phyloP scores from a whole-genome alignment of 768 basidiomycete genomes.

The Chalciporus pseudorubinellus region DNA sequence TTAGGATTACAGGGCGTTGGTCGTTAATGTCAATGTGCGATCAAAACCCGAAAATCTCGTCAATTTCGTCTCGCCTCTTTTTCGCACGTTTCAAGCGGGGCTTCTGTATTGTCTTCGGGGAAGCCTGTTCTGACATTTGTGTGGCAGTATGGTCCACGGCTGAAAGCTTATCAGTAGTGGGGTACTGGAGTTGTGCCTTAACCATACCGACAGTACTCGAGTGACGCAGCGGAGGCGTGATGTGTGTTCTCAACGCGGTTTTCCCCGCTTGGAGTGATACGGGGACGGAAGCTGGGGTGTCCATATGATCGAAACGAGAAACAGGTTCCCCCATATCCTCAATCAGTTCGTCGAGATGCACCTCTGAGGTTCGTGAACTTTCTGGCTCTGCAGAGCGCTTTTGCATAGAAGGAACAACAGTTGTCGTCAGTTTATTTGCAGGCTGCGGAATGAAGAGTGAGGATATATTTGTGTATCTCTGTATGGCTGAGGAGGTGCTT shows the following conservation, averaged over 20 bases:
- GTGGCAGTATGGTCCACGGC: not conserved
- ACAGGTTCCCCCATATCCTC: conserved; percentile 20
- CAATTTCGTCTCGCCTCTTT: conserved; percentile 26
- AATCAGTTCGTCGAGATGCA: not conserved
- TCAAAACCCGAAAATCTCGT: conserved; percentile 27
- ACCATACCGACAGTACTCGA: conserved; percentile 6
- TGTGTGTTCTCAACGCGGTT: not conserved
- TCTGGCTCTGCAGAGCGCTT: not conserved
- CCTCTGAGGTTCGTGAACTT: not conserved
- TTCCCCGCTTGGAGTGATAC: not conserved
- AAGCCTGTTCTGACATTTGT: not conserved
- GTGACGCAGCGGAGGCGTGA: not conserved
- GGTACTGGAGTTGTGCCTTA: not conserved
- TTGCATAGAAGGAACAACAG: not conserved
- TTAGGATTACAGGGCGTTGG: no score
- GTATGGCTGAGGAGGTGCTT: conserved; percentile 6
- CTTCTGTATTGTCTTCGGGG: conserved; percentile 6
- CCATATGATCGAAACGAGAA: conserved; percentile 1
- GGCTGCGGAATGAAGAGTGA: conserved; percentile 14
- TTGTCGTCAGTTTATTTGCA: not conserved
- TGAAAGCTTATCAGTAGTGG: conserved; percentile 6
- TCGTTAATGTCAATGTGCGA: no score
- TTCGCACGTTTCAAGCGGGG: conserved; percentile 13
- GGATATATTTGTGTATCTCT: conserved; percentile 2
- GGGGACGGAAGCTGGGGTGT: not conserved